These are phyloP conservation scores for Dactylellina sp. DNA, from an alignment of 2,329 filamentous ascomycete species.

Conservation along the genomic window DNA sequence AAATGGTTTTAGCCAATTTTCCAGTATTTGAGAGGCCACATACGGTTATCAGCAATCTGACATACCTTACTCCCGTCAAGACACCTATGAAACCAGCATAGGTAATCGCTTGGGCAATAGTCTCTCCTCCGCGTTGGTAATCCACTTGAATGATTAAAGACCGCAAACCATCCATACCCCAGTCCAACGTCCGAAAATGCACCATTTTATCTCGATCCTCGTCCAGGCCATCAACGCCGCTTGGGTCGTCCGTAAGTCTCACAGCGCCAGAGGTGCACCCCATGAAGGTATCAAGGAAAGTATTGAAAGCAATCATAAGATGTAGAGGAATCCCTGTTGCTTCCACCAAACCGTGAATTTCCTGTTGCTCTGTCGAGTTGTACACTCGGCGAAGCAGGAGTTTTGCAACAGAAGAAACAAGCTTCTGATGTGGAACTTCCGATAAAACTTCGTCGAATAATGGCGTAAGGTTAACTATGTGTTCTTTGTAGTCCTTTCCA, in stretches of 20 bases:
- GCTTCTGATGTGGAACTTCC: conserved; percentile 37
- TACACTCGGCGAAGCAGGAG: conserved; percentile 68
- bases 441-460: conserved; percentile 39
- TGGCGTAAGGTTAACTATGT: conserved; percentile 12
- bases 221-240: conserved; percentile 34
- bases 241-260: conserved; percentile 59
- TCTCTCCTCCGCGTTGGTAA: conserved; percentile 61
- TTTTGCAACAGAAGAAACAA: conserved; percentile 64
- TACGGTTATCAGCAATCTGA: too few species aligned
- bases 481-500: conserved; percentile 40
- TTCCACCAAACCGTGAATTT: conserved; percentile 71
- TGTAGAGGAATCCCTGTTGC: conserved; percentile 70
- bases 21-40: too few species aligned
- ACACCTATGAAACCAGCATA: conserved; percentile 69
- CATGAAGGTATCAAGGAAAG: conserved; percentile 73
- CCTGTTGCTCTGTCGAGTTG: conserved; percentile 70
- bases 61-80: conserved; percentile 67
- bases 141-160: conserved; percentile 65
- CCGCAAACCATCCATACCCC: conserved; percentile 66
- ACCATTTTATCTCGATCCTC: conserved; percentile 64
- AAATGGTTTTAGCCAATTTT: too few species aligned
- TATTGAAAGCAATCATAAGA: conserved; percentile 73
- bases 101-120: conserved; percentile 67
- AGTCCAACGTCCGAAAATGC: conserved; percentile 70
- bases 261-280: conserved; percentile 73